Evolutionary conservation across 768 basidiomycete genomes (phyloP).

Genomic region (Suillus ampliporus): DNA sequence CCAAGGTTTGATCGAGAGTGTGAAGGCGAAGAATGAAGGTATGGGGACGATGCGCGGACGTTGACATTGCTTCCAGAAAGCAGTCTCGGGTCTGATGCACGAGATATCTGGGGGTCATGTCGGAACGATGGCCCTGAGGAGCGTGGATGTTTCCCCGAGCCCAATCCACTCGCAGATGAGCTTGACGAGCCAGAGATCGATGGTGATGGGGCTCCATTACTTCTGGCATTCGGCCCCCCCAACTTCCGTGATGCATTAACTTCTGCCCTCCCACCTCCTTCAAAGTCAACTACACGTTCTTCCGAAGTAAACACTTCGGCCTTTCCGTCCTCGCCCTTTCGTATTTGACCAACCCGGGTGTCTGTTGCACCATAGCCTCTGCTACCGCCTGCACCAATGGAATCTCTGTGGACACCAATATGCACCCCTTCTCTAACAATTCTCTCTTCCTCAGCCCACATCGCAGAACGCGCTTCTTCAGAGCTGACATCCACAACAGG

Average conservation of each 20-base stretch:
- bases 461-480: conserved; percentile 37
- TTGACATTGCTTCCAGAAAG: conserved; percentile 13
- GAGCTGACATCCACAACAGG: conserved; percentile 89
- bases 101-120: conserved; percentile 19
- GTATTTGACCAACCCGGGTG: conserved; percentile 14
- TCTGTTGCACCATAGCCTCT: conserved; percentile 36
- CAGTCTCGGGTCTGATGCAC: conserved; percentile 13
- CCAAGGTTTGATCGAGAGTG: conserved; percentile 17
- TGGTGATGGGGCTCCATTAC: background rate
- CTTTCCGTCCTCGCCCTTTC: conserved; percentile 14
- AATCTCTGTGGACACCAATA: conserved; percentile 13
- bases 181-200: conserved; percentile 5
- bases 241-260: conserved; percentile 47
- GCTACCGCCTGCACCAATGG: conserved; percentile 10
- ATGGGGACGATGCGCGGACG: conserved; percentile 19
- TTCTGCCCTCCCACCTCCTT: conserved; percentile 20
- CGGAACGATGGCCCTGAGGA: conserved; percentile 4
- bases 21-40: conserved; percentile 19
- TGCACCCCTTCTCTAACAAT: conserved; percentile 32
- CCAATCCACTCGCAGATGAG: conserved; percentile 11
- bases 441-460: conserved; percentile 37
- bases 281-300: conserved; percentile 15
- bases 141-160: background rate
- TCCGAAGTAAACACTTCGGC: conserved; percentile 13
- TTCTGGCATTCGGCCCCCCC: conserved; percentile 47